These are phyloP conservation scores for Pelargonium myrrhifolium DNA, from an alignment of 441 rosid species.

Conservation along the genomic window DNA sequence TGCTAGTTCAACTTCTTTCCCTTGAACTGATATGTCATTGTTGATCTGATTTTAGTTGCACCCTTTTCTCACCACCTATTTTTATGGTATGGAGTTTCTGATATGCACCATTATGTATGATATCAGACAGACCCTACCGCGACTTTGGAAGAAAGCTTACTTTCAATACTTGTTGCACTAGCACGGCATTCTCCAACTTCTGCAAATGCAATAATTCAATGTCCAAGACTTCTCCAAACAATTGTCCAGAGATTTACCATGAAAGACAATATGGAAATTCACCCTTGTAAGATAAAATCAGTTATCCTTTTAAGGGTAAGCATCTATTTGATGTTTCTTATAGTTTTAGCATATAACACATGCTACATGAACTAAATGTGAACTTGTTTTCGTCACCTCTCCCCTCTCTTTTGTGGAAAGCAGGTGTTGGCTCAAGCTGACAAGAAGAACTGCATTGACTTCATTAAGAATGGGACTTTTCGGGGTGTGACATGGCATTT, in stretches of 20 bases:
- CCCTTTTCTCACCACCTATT: conserved; percentile 1
- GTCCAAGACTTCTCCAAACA: conserved; percentile 58
- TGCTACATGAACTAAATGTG: neutral
- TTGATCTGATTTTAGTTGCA: conserved; percentile 6
- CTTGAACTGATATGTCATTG: conserved; percentile 7
- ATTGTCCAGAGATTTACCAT: conserved; percentile 51
- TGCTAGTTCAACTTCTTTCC: neutral
- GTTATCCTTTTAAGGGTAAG: conserved; percentile 66
- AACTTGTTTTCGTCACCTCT: neutral
- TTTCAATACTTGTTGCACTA: conserved; percentile 58
- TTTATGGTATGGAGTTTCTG: conserved; percentile 9
- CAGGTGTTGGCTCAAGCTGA: conserved; percentile 74
- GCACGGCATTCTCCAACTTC: conserved; percentile 87
- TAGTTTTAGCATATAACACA: neutral
- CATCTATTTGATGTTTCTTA: conserved; percentile 8
- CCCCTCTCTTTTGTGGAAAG: conserved; percentile 13
- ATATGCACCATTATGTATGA: conserved; percentile 15
- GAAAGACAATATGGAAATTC: conserved; percentile 34
- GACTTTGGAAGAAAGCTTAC: conserved; percentile 52
- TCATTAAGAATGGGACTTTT: conserved; percentile 48
- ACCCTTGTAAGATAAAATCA: conserved; percentile 49
- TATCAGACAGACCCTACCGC: conserved; percentile 49
- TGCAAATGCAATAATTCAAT: conserved; percentile 63
- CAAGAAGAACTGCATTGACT: conserved; percentile 44
- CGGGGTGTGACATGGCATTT: conserved; percentile 63